Evolutionary conservation across 192 early-diverging fungal genomes (phyloP), one percentile per base, ranked within the genome.

Genomic region (Coemansia brasiliensis): DNA sequence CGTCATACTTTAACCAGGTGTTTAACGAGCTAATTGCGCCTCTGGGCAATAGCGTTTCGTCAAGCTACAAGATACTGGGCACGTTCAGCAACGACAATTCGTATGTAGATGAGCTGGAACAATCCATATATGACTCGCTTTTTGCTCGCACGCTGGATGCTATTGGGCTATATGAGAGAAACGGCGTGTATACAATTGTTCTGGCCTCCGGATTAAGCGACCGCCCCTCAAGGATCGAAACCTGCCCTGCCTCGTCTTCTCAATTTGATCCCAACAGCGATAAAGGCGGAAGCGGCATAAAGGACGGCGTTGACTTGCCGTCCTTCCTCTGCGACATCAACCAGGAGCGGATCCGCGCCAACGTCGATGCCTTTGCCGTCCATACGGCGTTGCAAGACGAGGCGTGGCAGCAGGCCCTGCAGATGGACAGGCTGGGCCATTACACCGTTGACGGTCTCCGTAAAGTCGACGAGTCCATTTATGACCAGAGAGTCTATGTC

Each of bases 11-110:
- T 42, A 57, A 70, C 52, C 16, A 39, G 0, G 35, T 78, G 11
- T 63, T 52, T 20, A 39, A 22, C 26, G 26, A 26, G n/a, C 25
- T 21, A 18, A 42, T 78, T 2, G 49, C 51, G 4, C 74, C 74
- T 0, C 61, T 78, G 9, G 74, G 74, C 12, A 21, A 0, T 5
- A 26, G 26, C 21, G 68, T 78, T 0, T 38, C 29, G 0, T 16
- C 74, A 2, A 78, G 68, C 68, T 78, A 71, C 61, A 65, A 71
- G 65, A 48, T 78, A 15, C 57, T 78, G 18, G 60, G 61, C 48
- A 57, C 32, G 12, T 57, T 66, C 18, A 12, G 26, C 7, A 54
- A 17, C 2, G 74, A 78, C 41, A 7, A 9, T 0, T 60, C 63
- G 3, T 78, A 61, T 41, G 50, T 71, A 0, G 6, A 24, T 0